Evolutionary conservation across 768 basidiomycete genomes (phyloP), one percentile per base, ranked within the genome.

Genomic region (Suillus bovinus): DNA sequence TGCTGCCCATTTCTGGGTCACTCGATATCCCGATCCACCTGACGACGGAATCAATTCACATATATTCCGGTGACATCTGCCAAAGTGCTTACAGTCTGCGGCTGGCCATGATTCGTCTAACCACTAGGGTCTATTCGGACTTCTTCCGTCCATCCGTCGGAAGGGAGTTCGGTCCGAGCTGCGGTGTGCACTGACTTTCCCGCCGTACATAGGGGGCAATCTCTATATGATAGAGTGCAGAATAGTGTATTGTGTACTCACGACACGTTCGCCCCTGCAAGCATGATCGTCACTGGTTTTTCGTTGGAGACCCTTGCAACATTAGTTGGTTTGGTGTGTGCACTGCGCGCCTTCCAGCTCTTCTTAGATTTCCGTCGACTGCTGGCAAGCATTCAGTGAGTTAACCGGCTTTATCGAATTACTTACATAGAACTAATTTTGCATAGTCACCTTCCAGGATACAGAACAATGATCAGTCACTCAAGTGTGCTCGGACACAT

Each of bases 271-370:
- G 13, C 31, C 22, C 33, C 13, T 16, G n/a, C 33, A 8, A 53
- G 13, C 13, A 59, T 63, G 58, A 44, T 38, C 17, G 5, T 63
- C 20, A 36, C 62, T 22, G 58, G 58, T 10, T 46, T 58, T 5
- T 63, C 58, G 20, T 60, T 50, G 22, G 17, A 22, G 33, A 63
- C 62, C 27, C 16, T 63, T 31, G 36, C 36, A 31, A 36, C 59
- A 29, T 38, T 63, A 1, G 20, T 59, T n/a, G 58, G 62, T n/a
- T 60, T 58, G 14, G 58, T 63, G 36, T 47, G 33, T 16, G 29
- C 41, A 34, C 46, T 63, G 3, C 57, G 62, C n/a, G 36, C 34
- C 24, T 22, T 63, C 5, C 58, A 63, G 47, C 29, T 27, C 17
- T n/a, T n/a, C n/a, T n/a, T n/a, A n/a, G n/a, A n/a, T n/a, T n/a